Evolutionary conservation across 306 rosid genomes (phyloP).

Genomic region (Fragaria vesca): DNA sequence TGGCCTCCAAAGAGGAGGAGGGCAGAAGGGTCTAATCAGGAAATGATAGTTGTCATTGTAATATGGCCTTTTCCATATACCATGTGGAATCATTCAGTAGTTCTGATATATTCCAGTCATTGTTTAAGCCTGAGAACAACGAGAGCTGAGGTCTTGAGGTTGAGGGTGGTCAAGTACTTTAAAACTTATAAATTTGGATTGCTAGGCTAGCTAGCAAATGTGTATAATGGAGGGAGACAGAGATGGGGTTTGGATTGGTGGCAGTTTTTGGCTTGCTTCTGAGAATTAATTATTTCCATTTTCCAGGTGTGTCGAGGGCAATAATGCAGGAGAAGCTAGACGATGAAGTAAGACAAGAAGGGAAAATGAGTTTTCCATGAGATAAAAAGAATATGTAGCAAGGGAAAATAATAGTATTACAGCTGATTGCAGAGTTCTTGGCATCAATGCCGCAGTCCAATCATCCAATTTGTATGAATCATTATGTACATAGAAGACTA

Average conservation of each 20-base stretch:
- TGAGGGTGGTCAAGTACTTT: background rate
- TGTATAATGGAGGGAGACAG: background rate
- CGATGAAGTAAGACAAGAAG: background rate
- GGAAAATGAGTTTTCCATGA: background rate
- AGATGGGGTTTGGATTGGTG: constrained; percentile 8
- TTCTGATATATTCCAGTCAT: background rate
- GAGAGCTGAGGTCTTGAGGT: background rate
- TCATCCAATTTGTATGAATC: constrained; percentile 1
- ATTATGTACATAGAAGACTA: background rate
- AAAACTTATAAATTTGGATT: background rate
- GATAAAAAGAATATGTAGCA: background rate
- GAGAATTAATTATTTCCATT: background rate
- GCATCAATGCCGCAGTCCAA: constrained; percentile 10
- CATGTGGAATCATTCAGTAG: background rate
- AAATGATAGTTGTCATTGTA: background rate
- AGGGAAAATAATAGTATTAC: background rate
- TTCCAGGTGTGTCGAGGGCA: constrained; percentile 6
- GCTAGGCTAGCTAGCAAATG: background rate
- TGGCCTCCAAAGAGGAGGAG: background rate
- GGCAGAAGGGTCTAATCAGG: background rate
- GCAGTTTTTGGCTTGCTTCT: background rate
- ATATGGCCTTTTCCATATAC: background rate
- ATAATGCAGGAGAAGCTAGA: constrained; percentile 1
- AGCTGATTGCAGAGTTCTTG: background rate
- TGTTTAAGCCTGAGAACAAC: background rate